Evolutionary conservation across 805 yeast species (phyloP), one percentile per base, ranked within the genome.

Genomic region (Candida xyloterini): DNA sequence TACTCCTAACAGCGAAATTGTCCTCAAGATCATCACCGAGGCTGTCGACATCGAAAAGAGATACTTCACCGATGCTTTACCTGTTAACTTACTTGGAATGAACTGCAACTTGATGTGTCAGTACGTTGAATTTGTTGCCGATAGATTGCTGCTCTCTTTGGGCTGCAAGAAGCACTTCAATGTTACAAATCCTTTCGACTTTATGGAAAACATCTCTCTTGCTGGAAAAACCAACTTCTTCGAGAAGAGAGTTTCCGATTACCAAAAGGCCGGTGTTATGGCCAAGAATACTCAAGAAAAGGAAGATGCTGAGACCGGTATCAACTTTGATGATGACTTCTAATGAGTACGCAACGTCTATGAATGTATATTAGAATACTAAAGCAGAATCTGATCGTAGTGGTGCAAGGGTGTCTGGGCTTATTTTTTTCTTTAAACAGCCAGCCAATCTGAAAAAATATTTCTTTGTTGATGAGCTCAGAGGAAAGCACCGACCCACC

Each of bases 181-280:
- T 57, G 91, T 76, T 45, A 73, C 86, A 49, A 91, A 91, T 66
- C 99, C 99, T 66, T 91, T 91, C 65, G 99, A 91, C 68, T 91
- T 91, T 64, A 91, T 91, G 99, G 99, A 91, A 74, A 91, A 93
- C 74, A 91, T 91, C 59, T 91, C 98, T 7, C 79, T 91, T 56
- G 95, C 97, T 44, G 99, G 99, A 69, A 91, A 91, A 79, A 91
- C 99, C 57, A 91, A 93, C 76, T 91, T 91, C 80, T 91, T 91
- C 63, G 99, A 91, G 76, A 91, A 91, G 80, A 85, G 99, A 72
- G 99, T 91, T 43, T 85, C 95, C 43, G 99, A 91, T 70, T 91
- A 91, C 72, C 99, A 91, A 73, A 93, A 91, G 74, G 98, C 99
- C 43, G 98, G 99, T 74, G 99, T 91, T 59, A 91, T 91, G 93